Conservation (phyloP, 1,284 basidiomycete species). For the Cryptococcus neoformans region DNA sequence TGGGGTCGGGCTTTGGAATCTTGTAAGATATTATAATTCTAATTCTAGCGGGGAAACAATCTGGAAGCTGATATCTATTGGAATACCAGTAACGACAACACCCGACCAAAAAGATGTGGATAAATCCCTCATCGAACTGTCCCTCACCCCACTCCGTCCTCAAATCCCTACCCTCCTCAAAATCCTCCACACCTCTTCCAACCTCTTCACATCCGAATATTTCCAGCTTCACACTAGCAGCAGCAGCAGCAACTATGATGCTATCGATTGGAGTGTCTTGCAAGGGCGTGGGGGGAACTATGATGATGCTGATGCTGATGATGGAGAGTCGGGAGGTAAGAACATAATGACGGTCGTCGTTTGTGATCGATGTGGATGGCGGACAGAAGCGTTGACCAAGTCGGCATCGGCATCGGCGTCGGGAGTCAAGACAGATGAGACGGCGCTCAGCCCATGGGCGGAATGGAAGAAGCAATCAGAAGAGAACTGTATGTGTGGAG, state of each 20-base stretch:
- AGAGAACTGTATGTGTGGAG: conserved; percentile 33
- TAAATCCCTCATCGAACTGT: not conserved
- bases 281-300: too few species aligned
- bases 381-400: conserved; percentile 11
- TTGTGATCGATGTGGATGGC: conserved; percentile 28
- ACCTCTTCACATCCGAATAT: conserved; percentile 20
- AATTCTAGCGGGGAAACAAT: not conserved
- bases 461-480: conserved; percentile 12
- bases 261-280: conserved; percentile 1
- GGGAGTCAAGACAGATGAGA: not conserved
- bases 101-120: conserved; percentile 7
- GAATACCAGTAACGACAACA: not conserved
- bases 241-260: not conserved
- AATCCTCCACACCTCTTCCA: conserved; percentile 22
- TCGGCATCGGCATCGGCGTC: not conserved
- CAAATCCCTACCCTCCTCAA: conserved; percentile 10
- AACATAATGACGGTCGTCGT: conserved; percentile 4
- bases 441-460: conserved; percentile 5
- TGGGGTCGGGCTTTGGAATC: conserved; percentile 34
- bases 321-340: not conserved
- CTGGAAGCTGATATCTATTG: not conserved
- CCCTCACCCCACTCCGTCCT: conserved; percentile 1
- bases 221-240: too few species aligned
- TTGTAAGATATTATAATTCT: conserved; percentile 5
- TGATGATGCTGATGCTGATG: too few species aligned